Conservation (phyloP, 1,284 basidiomycete genomes). For the Leccinum ponderosum region DNA sequence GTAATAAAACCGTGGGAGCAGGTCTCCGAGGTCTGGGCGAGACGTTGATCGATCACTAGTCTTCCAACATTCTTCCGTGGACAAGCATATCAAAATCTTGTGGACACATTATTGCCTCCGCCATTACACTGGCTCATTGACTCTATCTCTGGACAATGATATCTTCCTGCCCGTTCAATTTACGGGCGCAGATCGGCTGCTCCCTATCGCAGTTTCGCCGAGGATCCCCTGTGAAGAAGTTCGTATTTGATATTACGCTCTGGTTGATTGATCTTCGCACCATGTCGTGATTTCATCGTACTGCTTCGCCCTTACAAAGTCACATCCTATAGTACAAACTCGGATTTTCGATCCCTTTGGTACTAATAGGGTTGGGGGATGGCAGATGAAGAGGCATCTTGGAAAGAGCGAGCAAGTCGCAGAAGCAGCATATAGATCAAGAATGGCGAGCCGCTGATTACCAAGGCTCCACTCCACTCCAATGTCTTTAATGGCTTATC, state of each 20-base stretch:
- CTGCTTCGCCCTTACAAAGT: background rate
- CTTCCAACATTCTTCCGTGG: no score
- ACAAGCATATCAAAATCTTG: background rate
- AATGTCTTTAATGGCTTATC: background rate
- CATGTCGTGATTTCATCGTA: background rate
- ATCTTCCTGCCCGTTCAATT: background rate
- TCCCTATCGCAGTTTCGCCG: background rate
- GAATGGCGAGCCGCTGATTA: background rate
- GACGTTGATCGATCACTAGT: background rate
- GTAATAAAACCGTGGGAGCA: no score
- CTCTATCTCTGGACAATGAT: background rate
- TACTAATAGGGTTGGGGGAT: background rate
- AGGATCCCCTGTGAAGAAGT: background rate
- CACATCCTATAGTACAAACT: background rate
- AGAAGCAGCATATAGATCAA: background rate
- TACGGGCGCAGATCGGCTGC: background rate
- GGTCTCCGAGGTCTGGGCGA: background rate
- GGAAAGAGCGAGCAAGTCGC: background rate
- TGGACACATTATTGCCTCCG: background rate
- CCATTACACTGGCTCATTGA: background rate
- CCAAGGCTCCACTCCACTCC: background rate
- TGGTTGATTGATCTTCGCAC: background rate
- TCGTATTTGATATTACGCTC: background rate
- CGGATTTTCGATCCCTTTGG: background rate
- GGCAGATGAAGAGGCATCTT: background rate